These are phyloP conservation scores for Sideroxylon spinosum DNA, from an alignment of 179 eudicot genomes.

Conservation along the genomic window DNA sequence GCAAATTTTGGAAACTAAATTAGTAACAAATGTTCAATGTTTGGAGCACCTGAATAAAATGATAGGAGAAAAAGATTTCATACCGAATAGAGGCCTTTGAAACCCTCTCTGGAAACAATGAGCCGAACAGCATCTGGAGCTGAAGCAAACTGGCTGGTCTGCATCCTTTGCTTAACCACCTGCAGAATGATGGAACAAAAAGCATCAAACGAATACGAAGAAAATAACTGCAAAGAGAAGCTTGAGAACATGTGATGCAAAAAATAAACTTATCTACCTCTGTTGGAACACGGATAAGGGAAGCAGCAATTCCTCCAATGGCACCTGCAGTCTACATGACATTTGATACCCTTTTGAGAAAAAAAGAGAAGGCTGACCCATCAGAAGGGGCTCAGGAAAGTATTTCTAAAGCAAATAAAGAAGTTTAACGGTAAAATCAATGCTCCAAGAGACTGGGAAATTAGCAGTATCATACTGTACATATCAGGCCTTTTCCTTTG, in stretches of 20 bases:
- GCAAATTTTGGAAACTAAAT: neutral
- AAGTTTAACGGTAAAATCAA: neutral
- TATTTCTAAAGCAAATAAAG: constrained; percentile 3
- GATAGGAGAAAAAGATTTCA: constrained; percentile 24
- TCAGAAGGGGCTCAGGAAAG: neutral
- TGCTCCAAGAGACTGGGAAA: neutral
- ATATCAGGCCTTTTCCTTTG: neutral
- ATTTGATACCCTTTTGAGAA: constrained; percentile 19
- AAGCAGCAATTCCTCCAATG: constrained; percentile 86
- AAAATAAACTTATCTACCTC: constrained; percentile 45
- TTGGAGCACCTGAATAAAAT: neutral
- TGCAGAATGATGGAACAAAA: constrained; percentile 23
- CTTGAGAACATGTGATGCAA: neutral
- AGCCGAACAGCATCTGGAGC: constrained; percentile 88
- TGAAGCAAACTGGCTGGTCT: constrained; percentile 80
- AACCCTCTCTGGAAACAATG: constrained; percentile 78
- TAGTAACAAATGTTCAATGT: neutral
- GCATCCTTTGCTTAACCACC: constrained; percentile 98
- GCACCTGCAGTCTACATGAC: constrained; percentile 82
- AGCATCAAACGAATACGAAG: neutral
- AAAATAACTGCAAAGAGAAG: constrained; percentile 13
- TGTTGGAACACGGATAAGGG: constrained; percentile 90
- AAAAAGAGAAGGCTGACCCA: constrained; percentile 10
- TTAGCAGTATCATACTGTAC: neutral
- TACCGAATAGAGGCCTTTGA: constrained; percentile 96